Percentiles rank a stretch among this genome's conserved stretches.
Conservation (phyloP, 2,329 filamentous ascomycete species). For the Drechslerella stenobrocha region DNA sequence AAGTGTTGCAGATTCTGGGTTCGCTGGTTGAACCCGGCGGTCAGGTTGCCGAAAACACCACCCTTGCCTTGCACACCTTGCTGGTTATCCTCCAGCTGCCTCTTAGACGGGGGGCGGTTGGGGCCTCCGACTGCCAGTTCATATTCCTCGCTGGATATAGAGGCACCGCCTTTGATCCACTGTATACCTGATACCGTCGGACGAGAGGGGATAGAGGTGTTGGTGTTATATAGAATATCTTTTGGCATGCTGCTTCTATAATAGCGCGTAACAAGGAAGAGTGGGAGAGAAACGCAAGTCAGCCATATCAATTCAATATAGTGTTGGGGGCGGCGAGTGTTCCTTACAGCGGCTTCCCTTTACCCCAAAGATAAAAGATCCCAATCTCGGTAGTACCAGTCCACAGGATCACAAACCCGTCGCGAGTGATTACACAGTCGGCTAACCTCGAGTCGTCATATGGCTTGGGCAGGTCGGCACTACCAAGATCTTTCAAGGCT, state of each 20-base stretch:
- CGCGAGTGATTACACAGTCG: constrained; percentile 45
- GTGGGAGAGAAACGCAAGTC: not conserved
- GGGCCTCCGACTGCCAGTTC: constrained; percentile 82
- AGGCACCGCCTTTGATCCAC: constrained; percentile 94
- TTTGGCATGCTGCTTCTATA: constrained; percentile 53
- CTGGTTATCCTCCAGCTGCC: constrained; percentile 76
- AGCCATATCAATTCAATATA: not conserved
- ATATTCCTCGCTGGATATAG: constrained; percentile 82
- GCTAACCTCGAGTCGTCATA: constrained; percentile 25
- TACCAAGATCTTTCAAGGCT: constrained; percentile 77
- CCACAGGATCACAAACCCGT: constrained; percentile 83
- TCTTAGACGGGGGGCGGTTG: constrained; percentile 82
- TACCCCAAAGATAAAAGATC: constrained; percentile 81
- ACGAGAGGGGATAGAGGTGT: constrained; percentile 72
- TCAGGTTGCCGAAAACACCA: constrained; percentile 74
- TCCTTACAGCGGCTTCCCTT: constrained; percentile 66
- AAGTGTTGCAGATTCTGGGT: constrained; percentile 84
- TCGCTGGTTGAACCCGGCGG: constrained; percentile 82
- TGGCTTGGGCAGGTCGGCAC: constrained; percentile 22
- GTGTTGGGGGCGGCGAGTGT: not conserved
- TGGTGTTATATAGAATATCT: constrained; percentile 79
- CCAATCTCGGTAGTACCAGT: constrained; percentile 83
- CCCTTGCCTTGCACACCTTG: constrained; percentile 56
- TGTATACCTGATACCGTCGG: constrained; percentile 94
- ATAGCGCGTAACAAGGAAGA: not conserved